These are phyloP conservation scores for Lipomyces oligophaga DNA, from an alignment of 805 yeast species.

Conservation along the genomic window DNA sequence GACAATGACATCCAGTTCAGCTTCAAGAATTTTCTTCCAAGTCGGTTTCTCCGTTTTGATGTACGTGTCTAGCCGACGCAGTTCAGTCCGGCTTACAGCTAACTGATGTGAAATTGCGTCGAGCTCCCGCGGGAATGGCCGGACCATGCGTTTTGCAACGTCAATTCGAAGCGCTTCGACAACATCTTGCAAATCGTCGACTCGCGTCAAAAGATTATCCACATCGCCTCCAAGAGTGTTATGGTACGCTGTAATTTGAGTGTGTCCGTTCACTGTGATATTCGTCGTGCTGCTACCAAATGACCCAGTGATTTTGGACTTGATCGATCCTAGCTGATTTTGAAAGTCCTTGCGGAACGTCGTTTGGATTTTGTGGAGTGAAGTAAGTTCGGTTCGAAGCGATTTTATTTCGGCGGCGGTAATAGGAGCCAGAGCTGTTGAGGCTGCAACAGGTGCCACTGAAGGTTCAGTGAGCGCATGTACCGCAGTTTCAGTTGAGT, in stretches of 20 bases:
- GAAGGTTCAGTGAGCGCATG: conserved; percentile 2
- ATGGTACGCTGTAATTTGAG: conserved; percentile 75
- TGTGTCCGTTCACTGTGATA: conserved; percentile 29
- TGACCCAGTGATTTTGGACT: conserved; percentile 42
- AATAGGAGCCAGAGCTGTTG: background rate
- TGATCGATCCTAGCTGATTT: conserved; percentile 44
- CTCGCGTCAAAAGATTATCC: conserved; percentile 66
- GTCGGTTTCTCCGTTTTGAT: conserved; percentile 68
- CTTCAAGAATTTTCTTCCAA: conserved; percentile 91
- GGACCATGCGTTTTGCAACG: conserved; percentile 85
- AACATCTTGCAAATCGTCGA: conserved; percentile 87
- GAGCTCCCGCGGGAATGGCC: conserved; percentile 72
- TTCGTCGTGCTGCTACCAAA: conserved; percentile 13
- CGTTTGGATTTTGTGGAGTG: conserved; percentile 54
- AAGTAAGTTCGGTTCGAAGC: conserved; percentile 56
- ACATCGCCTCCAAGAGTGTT: conserved; percentile 69
- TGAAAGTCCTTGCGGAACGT: conserved; percentile 45
- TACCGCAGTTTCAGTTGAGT: too few relatives aligned
- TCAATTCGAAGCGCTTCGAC: conserved; percentile 87
- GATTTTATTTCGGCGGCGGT: conserved; percentile 40
- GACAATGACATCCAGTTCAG: conserved; percentile 81
- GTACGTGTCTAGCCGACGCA: conserved; percentile 55
- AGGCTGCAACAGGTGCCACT: background rate
- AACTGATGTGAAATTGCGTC: conserved; percentile 64
- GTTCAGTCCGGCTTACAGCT: conserved; percentile 49